Evolutionary conservation across 495 filamentous ascomycete genomes (phyloP).

Genomic region (Penicillium dipodomyicola): DNA sequence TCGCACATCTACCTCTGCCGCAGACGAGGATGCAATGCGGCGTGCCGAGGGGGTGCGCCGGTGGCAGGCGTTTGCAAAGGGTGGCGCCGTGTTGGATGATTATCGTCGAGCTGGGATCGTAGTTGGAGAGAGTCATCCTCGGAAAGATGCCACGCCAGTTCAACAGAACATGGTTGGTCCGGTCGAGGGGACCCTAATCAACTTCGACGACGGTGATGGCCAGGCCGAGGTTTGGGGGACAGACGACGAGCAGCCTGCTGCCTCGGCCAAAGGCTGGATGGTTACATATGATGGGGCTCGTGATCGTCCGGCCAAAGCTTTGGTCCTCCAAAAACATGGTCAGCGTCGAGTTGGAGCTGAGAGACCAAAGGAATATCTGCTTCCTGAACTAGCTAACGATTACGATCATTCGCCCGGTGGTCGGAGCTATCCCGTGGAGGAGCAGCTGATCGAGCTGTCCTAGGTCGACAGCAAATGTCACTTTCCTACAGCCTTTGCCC

Average conservation of each 20-base stretch:
- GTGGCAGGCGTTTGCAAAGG: slow-evolving; percentile 11
- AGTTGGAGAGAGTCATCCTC: neutral
- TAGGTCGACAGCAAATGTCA: neutral
- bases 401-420: neutral
- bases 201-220: neutral
- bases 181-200: neutral
- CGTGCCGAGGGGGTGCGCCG: neutral
- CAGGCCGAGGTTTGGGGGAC: neutral
- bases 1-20: neutral
- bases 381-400: neutral
- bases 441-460: neutral
- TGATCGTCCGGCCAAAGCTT: neutral
- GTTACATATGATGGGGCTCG: neutral
- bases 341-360: neutral
- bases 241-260: neutral
- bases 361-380: neutral
- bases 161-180: neutral
- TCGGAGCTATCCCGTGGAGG: neutral
- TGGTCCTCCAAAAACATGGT: neutral
- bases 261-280: neutral
- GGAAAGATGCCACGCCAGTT: neutral
- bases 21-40: neutral
- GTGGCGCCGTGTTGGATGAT: slow-evolving; percentile 10
- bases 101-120: neutral
- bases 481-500: neutral